Conservation (phyloP, 345 rosid genomes). For the Punica granatum region DNA sequence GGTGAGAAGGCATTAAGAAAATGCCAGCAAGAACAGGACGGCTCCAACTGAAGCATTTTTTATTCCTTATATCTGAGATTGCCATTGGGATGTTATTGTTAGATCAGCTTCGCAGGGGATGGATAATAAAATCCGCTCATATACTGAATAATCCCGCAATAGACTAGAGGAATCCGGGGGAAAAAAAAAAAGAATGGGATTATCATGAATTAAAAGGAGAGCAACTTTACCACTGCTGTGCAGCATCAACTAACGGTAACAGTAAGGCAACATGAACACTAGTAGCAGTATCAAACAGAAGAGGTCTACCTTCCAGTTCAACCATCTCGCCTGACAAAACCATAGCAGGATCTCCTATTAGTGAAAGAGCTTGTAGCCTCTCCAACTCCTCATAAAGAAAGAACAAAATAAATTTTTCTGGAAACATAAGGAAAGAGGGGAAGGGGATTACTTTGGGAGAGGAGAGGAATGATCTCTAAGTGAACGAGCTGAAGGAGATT, state of each 20-base stretch:
- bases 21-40: slow-evolving; percentile 72
- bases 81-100: background rate
- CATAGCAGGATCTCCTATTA: background rate
- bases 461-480: slow-evolving; percentile 87
- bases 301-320: slow-evolving; percentile 93
- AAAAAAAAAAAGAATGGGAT: background rate
- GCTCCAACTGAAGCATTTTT: slow-evolving; percentile 92
- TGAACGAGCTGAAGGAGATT: slow-evolving; percentile 90
- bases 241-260: slow-evolving; percentile 95
- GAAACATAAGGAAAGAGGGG: background rate
- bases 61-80: slow-evolving; percentile 71
- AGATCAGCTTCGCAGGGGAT: background rate
- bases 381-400: background rate
- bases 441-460: slow-evolving; percentile 55
- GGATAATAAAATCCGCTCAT: too few relatives aligned
- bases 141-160: too few relatives aligned
- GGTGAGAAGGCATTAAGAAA: slow-evolving; percentile 94
- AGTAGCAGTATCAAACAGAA: slow-evolving; percentile 82
- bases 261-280: slow-evolving; percentile 91
- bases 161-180: background rate
- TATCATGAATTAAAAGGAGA: background rate
- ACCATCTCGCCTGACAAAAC: slow-evolving; percentile 70
- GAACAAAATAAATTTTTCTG: background rate
- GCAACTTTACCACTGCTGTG: slow-evolving; percentile 60
- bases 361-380: too few relatives aligned